A percentile compares a stretch with the other conserved stretches of the same genome.
Conservation (phyloP, 108 stramenopile genomes). For the Cylindrotheca fusiformis region DNA sequence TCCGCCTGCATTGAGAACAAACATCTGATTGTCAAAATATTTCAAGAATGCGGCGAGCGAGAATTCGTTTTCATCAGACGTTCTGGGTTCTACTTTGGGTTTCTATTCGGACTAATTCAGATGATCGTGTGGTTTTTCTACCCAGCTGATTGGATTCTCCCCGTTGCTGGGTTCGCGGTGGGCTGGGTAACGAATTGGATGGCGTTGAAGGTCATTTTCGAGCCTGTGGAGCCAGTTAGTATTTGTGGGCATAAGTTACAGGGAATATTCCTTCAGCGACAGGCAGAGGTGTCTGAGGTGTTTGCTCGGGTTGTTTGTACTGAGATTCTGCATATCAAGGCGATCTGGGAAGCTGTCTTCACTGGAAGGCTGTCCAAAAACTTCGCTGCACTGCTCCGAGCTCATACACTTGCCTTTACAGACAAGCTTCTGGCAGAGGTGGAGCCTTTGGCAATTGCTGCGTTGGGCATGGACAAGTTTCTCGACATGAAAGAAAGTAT, state of each 20-base stretch:
- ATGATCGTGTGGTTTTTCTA: conserved; percentile 86
- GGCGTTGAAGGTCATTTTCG: conserved; percentile 92
- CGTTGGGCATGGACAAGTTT: conserved; percentile 79
- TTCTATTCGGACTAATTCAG: conserved; percentile 89
- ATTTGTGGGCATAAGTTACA: conserved; percentile 68
- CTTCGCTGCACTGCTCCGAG: conserved; percentile 82
- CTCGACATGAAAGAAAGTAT: conserved; percentile 88
- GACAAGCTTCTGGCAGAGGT: conserved; percentile 75
- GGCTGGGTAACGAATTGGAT: conserved; percentile 94
- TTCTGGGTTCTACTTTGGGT: conserved; percentile 92
- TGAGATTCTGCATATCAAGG: conserved; percentile 53
- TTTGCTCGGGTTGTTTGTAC: conserved; percentile 61
- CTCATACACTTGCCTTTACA: conserved; percentile 79
- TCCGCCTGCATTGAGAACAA: conserved; percentile 81
- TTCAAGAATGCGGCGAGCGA: conserved; percentile 90
- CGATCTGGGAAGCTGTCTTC: conserved; percentile 81
- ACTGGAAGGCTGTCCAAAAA: conserved; percentile 70
- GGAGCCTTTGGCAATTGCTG: conserved; percentile 78
- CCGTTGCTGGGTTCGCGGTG: conserved; percentile 75
- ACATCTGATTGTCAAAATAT: conserved; percentile 85
- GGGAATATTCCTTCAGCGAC: conserved; percentile 92
- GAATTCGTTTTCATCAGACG: conserved; percentile 90
- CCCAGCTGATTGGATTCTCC: conserved; percentile 56
- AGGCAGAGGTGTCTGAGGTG: conserved; percentile 82
- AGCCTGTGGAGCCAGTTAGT: conserved; percentile 78